These are phyloP conservation scores for Neurospora discreta DNA, from an alignment of 495 filamentous ascomycete genomes.

Conservation along the genomic window DNA sequence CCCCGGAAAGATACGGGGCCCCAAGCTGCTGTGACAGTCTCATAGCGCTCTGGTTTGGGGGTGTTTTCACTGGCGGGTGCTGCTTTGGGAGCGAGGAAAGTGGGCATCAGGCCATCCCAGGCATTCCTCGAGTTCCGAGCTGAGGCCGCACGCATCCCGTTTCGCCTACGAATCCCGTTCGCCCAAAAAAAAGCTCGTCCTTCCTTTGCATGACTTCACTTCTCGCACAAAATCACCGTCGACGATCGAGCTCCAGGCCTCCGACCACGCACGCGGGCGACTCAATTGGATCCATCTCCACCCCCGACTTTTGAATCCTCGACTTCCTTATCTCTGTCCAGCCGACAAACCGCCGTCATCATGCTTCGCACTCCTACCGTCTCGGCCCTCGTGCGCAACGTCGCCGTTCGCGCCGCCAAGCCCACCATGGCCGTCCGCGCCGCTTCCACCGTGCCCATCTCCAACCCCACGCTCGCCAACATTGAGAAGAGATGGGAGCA, in stretches of 20 bases:
- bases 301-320: conserved; percentile 17
- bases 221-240: conserved; percentile 22
- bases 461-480: conserved; percentile 91
- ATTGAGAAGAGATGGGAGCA: conserved; percentile 99
- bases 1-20: conserved; percentile 3
- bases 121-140: conserved; percentile 11
- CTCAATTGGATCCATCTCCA: conserved; percentile 35
- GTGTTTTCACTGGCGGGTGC: not conserved
- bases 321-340: conserved; percentile 7
- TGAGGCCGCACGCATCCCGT: conserved; percentile 6
- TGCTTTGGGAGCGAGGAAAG: not conserved
- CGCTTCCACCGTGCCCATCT: conserved; percentile 76
- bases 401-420: conserved; percentile 28
- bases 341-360: conserved; percentile 3
- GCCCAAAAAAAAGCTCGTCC: conserved; percentile 27
- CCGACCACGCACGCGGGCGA: conserved; percentile 19
- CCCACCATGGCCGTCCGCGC: conserved; percentile 36
- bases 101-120: conserved; percentile 19
- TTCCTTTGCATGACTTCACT: conserved; percentile 25
- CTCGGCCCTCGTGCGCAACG: conserved; percentile 27
- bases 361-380: conserved; percentile 32
- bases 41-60: not conserved
- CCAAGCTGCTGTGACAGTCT: conserved; percentile 1
- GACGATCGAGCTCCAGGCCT: conserved; percentile 19
- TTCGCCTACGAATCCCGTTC: conserved; percentile 2